Evolutionary conservation across 306 rosid genomes (phyloP), one percentile per base, ranked within the genome.

Genomic region (Trifolium fragiferum): DNA sequence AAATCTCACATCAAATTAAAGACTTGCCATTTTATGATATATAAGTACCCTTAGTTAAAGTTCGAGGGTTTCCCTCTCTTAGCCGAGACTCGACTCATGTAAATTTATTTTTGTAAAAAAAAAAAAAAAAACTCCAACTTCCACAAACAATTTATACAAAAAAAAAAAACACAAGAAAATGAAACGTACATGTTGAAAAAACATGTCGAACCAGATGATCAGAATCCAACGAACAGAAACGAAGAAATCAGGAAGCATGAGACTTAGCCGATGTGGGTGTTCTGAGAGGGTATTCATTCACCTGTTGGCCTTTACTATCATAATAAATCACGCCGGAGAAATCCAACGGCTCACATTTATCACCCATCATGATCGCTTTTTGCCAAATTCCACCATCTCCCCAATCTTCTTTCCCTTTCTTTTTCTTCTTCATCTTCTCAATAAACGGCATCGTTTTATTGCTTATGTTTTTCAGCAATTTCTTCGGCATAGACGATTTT

Each of bases 361-460:
- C 97, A 1, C 98, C 98, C 98, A 90, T 89, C 84, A 89, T 7
- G 78, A 89, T 93, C 59, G 87, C 23, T 65, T 83, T 78, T 76
- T 93, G 97, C 98, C 98, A 93, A 5, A 93, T 91, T 2, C 98
- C 98, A 0, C 91, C 96, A 38, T 84, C 58, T 3, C 94, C 96
- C 83, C 85, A 90, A 47, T 85, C 86, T 8, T 1, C 51, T 21
- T 5, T 27, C 5, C 19, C 21, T 1, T 65, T 69, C 43, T 54
- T 75, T 4, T 54, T 8, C 80, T 59, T 66, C 40, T 25, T 66
- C 38, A 25, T 81, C 80, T 78, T 16, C 1, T 43, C 55, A 23
- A 82, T 14, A 59, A 88, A 73, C 14, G 75, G 70, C 73, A 82
- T 50, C 59, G 88, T 81, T 71, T 85, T 88, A 72, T 59, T 77